Evolutionary conservation across 495 filamentous ascomycete species (phyloP).

Genomic region (Neurospora intermedia): DNA sequence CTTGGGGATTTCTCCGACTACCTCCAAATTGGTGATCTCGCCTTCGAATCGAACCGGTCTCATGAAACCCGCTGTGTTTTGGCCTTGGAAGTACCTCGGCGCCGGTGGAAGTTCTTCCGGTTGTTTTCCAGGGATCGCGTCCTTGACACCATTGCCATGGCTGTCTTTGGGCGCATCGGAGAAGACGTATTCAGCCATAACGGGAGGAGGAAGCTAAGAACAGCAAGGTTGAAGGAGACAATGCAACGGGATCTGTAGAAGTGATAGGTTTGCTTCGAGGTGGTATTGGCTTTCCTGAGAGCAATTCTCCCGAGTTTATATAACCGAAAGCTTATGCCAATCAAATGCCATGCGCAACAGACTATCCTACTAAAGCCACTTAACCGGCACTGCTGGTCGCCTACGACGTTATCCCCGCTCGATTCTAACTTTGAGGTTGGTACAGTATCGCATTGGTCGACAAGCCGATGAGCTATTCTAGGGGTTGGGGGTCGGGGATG

Average conservation of each 20-base stretch:
- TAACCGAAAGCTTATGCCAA: background rate
- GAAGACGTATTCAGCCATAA: background rate
- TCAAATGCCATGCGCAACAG: background rate
- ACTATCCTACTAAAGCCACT: background rate
- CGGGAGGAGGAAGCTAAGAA: background rate
- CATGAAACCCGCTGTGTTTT: conserved; percentile 2
- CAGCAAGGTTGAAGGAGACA: background rate
- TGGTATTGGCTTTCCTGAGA: background rate
- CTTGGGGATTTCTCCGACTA: conserved; percentile 23
- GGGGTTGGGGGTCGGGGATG: background rate
- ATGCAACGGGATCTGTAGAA: background rate
- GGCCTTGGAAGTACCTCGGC: background rate
- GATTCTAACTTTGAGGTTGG: background rate
- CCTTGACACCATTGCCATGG: background rate
- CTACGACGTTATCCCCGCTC: background rate
- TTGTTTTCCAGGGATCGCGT: background rate
- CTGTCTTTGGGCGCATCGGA: background rate
- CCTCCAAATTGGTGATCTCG: conserved; percentile 25
- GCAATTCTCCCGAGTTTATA: background rate
- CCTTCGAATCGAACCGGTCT: conserved; percentile 18
- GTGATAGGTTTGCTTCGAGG: background rate
- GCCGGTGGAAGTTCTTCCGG: background rate
- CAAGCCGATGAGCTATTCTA: background rate
- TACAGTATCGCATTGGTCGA: background rate
- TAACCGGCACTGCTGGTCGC: background rate